Conservation (phyloP, 1,284 basidiomycete genomes). For the Sporisorium iseilematis-ciliati region DNA sequence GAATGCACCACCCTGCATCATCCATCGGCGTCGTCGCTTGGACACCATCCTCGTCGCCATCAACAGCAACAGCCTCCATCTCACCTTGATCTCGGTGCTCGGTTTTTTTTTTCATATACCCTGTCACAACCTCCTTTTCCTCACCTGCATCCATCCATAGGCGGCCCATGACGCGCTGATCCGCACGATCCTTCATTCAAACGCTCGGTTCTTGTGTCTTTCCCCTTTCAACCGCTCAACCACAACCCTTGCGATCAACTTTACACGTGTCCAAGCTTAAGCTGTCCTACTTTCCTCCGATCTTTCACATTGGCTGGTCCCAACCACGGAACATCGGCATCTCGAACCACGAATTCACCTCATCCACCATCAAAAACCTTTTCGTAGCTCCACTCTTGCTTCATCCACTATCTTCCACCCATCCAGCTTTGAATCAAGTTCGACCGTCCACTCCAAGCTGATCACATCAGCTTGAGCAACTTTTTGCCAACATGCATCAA, state of each 20-base stretch:
- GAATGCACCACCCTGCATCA: neutral
- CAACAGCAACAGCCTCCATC: neutral
- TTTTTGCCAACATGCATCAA: constrained; percentile 42
- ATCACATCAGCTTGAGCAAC: neutral
- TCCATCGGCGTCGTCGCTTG: neutral
- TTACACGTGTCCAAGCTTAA: neutral
- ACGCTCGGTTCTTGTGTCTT: neutral
- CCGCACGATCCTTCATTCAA: neutral
- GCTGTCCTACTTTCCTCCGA: neutral
- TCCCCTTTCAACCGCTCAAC: neutral
- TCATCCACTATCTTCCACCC: neutral
- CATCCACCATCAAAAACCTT: too few species aligned
- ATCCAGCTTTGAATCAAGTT: neutral
- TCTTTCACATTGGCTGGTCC: neutral
- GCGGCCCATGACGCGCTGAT: constrained; percentile 5
- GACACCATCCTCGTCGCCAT: neutral
- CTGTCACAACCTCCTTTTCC: neutral
- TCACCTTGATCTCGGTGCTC: constrained; percentile 5
- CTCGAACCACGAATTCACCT: too few species aligned
- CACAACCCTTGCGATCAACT: neutral
- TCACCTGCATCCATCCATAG: neutral
- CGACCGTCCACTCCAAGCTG: neutral
- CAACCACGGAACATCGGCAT: neutral
- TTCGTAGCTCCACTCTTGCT: neutral
- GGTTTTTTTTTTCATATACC: constrained; percentile 1